Evolutionary conservation across 768 basidiomycete genomes (phyloP), one percentile per base, ranked within the genome.

Genomic region (Sutorius australiensis): DNA sequence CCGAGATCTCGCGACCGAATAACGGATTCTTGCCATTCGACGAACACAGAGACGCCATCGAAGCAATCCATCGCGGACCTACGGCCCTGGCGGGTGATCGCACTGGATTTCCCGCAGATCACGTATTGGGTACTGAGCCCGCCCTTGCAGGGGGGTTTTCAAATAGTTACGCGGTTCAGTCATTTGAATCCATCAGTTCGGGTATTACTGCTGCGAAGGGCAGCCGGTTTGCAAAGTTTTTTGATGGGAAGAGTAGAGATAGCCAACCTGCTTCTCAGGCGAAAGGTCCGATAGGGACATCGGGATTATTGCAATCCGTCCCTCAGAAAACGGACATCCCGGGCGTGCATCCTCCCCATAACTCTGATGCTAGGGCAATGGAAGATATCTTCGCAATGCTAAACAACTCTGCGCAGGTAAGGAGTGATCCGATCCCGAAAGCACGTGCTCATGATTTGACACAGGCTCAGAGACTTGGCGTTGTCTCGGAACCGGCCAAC

Each of bases 151-250:
- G 54, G 2, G 53, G 53, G 0, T 57, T 65, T 57, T 53, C 56
- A 37, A 57, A 50, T 42, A 60, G 24, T 27, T 53, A 55, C 32
- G 17, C 53, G 16, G 32, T 45, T 24, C 66, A 56, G 39, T 43
- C 62, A 7, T 66, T 68, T 14, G 68, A 69, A 45, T 57, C 65
- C 42, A 67, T 64, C 47, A 73, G 73, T 24, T 74, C 75, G 27
- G 76, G 78, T 31, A 73, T 80, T 62, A 74, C 80, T 13, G 72
- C 75, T 31, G 77, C 76, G 24, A 89, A 86, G 67, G 89, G 89
- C 37, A 92, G 89, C 64, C 83, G 90, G 34, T 87, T 92, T 66
- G 90, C 89, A 31, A 92, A 91, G 65, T 90, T 91, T 68, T 92
- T 92, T 57, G 89, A 92, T 59, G 79, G 79, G n/a, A 90, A 88